Evolutionary conservation across 805 yeast species (phyloP).

Genomic region (Ogataea parapolymorpha): DNA sequence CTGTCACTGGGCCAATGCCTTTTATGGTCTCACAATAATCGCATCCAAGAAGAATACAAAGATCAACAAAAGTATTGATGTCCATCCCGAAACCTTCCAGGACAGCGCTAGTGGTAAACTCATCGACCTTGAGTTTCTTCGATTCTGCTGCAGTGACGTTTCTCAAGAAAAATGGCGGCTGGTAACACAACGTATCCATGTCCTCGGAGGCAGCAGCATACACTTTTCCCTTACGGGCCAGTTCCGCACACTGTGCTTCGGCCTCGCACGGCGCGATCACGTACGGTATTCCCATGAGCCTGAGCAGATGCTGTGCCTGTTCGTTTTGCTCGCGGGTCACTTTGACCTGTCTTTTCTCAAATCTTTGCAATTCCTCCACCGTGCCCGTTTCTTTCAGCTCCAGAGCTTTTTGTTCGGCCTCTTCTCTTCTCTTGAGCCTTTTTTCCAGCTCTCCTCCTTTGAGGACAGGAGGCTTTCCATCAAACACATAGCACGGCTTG

Average conservation of each 20-base stretch:
- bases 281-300: constrained; percentile 92
- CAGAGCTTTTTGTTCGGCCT: constrained; percentile 72
- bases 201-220: constrained; percentile 98
- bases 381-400: constrained; percentile 79
- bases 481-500: constrained; percentile 95
- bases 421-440: constrained; percentile 75
- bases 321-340: constrained; percentile 91
- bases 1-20: constrained; percentile 97
- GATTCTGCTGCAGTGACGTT: constrained; percentile 94
- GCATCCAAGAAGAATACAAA: constrained; percentile 92
- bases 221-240: constrained; percentile 86
- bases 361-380: constrained; percentile 68
- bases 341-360: constrained; percentile 82
- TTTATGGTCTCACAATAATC: constrained; percentile 94
- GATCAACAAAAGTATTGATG: constrained; percentile 73
- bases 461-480: constrained; percentile 94
- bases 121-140: constrained; percentile 87
- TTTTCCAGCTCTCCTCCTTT: constrained; percentile 92
- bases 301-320: constrained; percentile 79
- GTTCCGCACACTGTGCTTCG: constrained; percentile 95
- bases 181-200: constrained; percentile 96
- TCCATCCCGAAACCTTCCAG: constrained; percentile 77
- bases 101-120: constrained; percentile 64
- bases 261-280: constrained; percentile 97
- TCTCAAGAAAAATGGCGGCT: constrained; percentile 77